Conservation (phyloP, 768 basidiomycete species). For the Amanita subjunquillea region DNA sequence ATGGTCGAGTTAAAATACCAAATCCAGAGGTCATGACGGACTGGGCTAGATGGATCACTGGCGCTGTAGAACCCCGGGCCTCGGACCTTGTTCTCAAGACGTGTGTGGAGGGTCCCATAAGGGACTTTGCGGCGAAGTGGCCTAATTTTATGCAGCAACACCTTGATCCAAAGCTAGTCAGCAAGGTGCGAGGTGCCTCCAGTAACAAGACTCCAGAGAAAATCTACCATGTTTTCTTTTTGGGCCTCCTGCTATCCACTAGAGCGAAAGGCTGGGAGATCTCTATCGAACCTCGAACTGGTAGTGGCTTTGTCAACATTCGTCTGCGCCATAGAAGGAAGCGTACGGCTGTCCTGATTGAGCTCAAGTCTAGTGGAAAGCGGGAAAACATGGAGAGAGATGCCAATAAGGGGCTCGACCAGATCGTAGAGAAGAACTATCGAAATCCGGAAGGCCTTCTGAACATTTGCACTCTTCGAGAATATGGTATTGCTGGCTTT, state of each 20-base stretch:
- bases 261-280: conserved; percentile 7
- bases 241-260: conserved; percentile 5
- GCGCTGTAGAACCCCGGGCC: neutral
- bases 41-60: conserved; percentile 9
- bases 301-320: neutral
- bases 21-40: conserved; percentile 8
- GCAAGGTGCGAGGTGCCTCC: conserved; percentile 7
- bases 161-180: conserved; percentile 7
- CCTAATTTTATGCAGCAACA: conserved; percentile 9
- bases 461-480: conserved; percentile 8
- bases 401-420: conserved; percentile 8
- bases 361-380: conserved; percentile 9
- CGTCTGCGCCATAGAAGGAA: too few relatives aligned
- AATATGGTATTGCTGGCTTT: conserved; percentile 10
- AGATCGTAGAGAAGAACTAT: conserved; percentile 9
- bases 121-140: conserved; percentile 6
- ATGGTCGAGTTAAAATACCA: conserved; percentile 7
- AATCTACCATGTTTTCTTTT: conserved; percentile 8
- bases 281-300: conserved; percentile 6
- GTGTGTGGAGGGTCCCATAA: conserved; percentile 6
- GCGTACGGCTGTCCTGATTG: conserved; percentile 4
- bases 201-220: conserved; percentile 8
- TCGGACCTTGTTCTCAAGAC: conserved; percentile 6
- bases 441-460: conserved; percentile 7
- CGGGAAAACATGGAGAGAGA: conserved; percentile 7